Base-by-base conservation (phyloP, 805 yeast genomes). In the Yarrowia sp. region DNA sequence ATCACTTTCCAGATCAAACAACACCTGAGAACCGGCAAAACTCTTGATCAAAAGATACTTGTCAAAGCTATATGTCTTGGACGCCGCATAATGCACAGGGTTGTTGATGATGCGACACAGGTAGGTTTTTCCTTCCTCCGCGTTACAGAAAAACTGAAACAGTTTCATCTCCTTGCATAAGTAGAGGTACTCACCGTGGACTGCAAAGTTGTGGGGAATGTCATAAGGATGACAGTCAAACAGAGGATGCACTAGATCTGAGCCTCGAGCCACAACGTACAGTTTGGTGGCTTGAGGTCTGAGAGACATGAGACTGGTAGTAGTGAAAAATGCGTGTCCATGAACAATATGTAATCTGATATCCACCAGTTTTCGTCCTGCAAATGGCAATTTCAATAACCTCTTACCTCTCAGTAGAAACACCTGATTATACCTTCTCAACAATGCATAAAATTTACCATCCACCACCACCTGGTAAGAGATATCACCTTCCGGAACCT, bases 151-250 rank as follows among this genome's bases (percentile, higher is more conserved):
- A 8, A 55, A 15, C 38, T 55, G 61, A 36, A 55, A 55, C n/a
- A 55, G 61, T 7, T 41, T 55, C 47, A 41, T 55, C 8, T 41
- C 61, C 22, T 55, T 55, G 18, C 61, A 55, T 11, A 55, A 15
- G 8, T 55, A 55, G 3, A 55, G 47, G 13, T 39, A 41, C 47
- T 55, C 61, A 15, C 47, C 61, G 7, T 41, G 61, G 1, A 55
- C 61, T 1, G 61, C 47, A 41, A 55, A 55, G 18, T 55, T 55
- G 38, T 55, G 61, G 4, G 61, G 61, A 38, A 55, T 55, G n/a
- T 55, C 61, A 13, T 55, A 55, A 4, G 61, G 61, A 13, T 55
- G 61, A 9, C 61, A 55, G 31, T 55, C 61, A 55, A 55, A 55
- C 7, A 55, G 47, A 9, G 61, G 31, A 41, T 41, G 38, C 1